Base-by-base conservation (phyloP, 129 eudicot genomes). In the Calendula officinalis region DNA sequence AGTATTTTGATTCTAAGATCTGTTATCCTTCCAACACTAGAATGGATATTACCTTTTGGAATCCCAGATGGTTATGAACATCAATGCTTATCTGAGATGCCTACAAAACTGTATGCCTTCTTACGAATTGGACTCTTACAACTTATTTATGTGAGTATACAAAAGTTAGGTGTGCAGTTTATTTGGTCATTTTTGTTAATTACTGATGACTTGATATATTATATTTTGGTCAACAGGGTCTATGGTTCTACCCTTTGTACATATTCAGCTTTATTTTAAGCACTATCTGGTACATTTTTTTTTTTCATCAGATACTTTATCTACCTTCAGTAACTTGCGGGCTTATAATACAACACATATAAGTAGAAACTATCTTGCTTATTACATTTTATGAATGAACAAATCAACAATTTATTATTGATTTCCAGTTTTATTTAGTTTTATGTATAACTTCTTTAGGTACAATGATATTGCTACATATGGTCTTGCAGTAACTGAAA, bases 241-340 rank as follows among this genome's bases (percentile, higher is more conserved):
- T 84, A 45, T 94, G 99, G 99, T 94, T 94, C 82, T 88, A 80
- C 78, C 99, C 99, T 3, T 68, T 94, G 84, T 94, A 94, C 79
- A 69, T 84, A 69, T 83, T 84, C 81, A 94, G 99, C 94, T 73
- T 83, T 66, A 82, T 94, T 57, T 81, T 94, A 56, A 94, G 90
- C 94, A 82, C 73, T 67, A 72, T 89, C 65, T 94, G 99, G 99
- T 94, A 89, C 55, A 65, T 16, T 34, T 62, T 48, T 74, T 46
- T 60, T 61, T 72, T 56, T 75, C 27, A 14, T 27, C 60, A 64
- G 30, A 48, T 42, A 12, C 42, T 22, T 5, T 36, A 17, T 30
- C 60, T 66, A 12, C 17, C 64, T 3, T 64, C 53, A 8, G 5
- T 46, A 62, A 8, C 30, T 54, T 45, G 11, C 45, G 41, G 37